These are phyloP conservation scores for Sarcodon aspratus DNA, from an alignment of 768 basidiomycete genomes.

Conservation along the genomic window DNA sequence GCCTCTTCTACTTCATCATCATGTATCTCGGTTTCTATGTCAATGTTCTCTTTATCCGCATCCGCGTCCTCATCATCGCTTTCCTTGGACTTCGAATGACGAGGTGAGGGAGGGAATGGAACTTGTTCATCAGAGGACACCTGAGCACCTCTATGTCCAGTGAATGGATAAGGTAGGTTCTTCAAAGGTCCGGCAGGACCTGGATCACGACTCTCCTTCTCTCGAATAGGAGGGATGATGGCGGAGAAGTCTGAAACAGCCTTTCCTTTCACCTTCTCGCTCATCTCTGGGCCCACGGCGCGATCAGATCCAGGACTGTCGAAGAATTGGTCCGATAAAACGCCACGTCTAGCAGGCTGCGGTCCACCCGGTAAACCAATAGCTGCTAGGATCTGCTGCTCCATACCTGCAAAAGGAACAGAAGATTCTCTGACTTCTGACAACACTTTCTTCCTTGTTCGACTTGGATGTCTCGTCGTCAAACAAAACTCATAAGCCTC, in stretches of 20 bases:
- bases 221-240: constrained; percentile 25
- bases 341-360: constrained; percentile 42
- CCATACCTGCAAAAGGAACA: constrained; percentile 38
- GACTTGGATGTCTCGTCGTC: constrained; percentile 25
- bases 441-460: constrained; percentile 22
- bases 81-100: constrained; percentile 20
- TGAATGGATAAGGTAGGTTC: constrained; percentile 63
- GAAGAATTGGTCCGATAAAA: constrained; percentile 58
- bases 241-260: constrained; percentile 21
- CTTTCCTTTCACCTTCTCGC: constrained; percentile 6
- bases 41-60: constrained; percentile 12
- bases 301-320: constrained; percentile 28
- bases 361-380: constrained; percentile 39
- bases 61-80: constrained; percentile 9
- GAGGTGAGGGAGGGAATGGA: constrained; percentile 65
- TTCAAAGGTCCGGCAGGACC: constrained; percentile 33
- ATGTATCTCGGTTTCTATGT: constrained; percentile 21
- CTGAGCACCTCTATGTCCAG: constrained; percentile 41
- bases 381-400: constrained; percentile 43
- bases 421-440: constrained; percentile 7
- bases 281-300: constrained; percentile 12
- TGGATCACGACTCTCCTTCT: constrained; percentile 10
- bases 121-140: constrained; percentile 52
- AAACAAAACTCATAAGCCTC: constrained; percentile 79
- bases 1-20: constrained; percentile 35